Conservation (phyloP, 73 alveolate species). For the Tetrahymena borealis region DNA sequence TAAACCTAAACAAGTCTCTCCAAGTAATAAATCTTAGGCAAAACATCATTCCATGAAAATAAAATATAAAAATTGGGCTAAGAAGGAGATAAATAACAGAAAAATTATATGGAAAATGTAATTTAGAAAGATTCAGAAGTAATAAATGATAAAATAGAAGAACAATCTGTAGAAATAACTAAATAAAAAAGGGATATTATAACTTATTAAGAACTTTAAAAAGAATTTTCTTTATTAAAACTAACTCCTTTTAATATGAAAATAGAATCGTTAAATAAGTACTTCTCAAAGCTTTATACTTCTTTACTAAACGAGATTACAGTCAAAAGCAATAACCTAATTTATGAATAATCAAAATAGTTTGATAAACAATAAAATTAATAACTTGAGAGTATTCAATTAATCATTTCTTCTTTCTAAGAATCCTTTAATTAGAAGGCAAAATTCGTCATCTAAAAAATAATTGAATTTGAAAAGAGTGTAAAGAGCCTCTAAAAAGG, state of each 20-base stretch:
- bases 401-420: too few species aligned
- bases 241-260: neutral
- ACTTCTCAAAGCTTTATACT: neutral
- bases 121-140: too few species aligned
- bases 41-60: neutral
- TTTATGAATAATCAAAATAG: neutral
- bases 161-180: too few species aligned
- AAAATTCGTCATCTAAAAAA: too few species aligned
- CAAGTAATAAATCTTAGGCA: neutral
- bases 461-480: too few species aligned
- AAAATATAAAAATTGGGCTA: too few species aligned
- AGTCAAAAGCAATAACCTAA: neutral
- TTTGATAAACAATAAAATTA: neutral
- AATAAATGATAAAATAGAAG: too few species aligned
- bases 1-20: neutral
- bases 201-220: neutral
- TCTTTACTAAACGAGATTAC: neutral
- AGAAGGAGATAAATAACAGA: neutral
- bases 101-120: neutral
- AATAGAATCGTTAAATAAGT: neutral
- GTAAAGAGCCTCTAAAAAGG: too few species aligned
- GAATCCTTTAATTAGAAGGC: too few species aligned
- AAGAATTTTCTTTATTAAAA: neutral
- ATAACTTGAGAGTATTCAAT: too few species aligned
- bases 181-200: too few species aligned